Conservation (phyloP, 2,329 filamentous ascomycete species). For the Aspergillus fumigatus region DNA sequence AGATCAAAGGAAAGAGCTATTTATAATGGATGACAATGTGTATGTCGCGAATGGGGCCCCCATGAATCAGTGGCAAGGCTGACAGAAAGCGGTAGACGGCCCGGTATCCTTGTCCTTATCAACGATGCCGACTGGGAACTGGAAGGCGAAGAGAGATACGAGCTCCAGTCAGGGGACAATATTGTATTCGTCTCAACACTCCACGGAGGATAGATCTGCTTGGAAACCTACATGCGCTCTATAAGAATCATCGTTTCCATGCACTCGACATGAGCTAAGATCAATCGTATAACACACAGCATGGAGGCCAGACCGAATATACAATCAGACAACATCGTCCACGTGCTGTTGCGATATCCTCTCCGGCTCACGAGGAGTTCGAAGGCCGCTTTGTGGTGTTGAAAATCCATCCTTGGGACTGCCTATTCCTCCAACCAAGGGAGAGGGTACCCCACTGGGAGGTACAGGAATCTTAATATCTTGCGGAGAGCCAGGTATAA, state of each 20-base stretch:
- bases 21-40: conserved; percentile 83
- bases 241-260: background rate
- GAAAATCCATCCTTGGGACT: conserved; percentile 37
- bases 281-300: background rate
- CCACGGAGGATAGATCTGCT: conserved; percentile 67
- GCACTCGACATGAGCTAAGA: background rate
- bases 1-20: conserved; percentile 79
- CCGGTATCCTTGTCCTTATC: conserved; percentile 91
- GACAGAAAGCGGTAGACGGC: conserved; percentile 59
- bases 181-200: conserved; percentile 95
- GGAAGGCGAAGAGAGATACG: conserved; percentile 88
- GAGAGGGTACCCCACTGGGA: conserved; percentile 48
- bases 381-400: conserved; percentile 41
- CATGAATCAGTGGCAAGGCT: conserved; percentile 4
- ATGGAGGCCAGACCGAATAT: conserved; percentile 2
- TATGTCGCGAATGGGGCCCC: conserved; percentile 50
- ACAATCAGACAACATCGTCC: conserved; percentile 39
- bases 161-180: conserved; percentile 75
- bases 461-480: conserved; percentile 75
- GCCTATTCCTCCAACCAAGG: conserved; percentile 39
- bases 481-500: conserved; percentile 74
- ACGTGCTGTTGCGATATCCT: conserved; percentile 43
- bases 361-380: conserved; percentile 41
- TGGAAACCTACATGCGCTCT: conserved; percentile 4
- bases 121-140: conserved; percentile 99